Evolutionary conservation across 345 rosid species (phyloP), one percentile per base, ranked within the genome.

Genomic region (Arabis hirsuta): DNA sequence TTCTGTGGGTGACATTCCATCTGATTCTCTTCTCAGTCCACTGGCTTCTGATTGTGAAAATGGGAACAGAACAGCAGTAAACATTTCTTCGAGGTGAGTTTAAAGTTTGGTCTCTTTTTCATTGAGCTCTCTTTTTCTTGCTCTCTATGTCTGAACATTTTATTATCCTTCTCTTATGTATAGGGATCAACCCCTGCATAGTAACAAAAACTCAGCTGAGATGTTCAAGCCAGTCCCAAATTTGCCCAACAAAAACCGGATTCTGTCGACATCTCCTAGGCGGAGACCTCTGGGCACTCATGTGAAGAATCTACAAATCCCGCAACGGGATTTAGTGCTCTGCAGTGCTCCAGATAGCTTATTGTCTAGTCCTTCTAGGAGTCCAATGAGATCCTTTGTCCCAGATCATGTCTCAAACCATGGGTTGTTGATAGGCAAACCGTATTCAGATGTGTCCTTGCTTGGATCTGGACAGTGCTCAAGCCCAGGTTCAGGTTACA

Each of bases 361-460:
- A 70, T 67, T 88, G 90, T 95, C 99, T 53, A 95, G 99, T 85
- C 99, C 99, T 78, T 91, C 98, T 10, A 85, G 98, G 84, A 95
- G 99, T 80, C 99, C 99, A 61, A 72, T 87, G 80, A 85, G 96
- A 79, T 85, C 86, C 3, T 85, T 82, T 75, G 83, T 90, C 50
- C 67, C 81, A 3, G 99, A 95, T 62, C 97, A 84, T 63, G 81
- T 78, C 59, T 65, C 86, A 64, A 87, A 86, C 84, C 77, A 88
- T 69, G 90, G 87, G 55, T 78, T 87, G 39, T 86, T 89, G 82
- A 78, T 80, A 3, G 93, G 91, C 71, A 93, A 83, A 74, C 90
- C 87, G 48, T 89, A 79, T 82, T 12, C 91, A 38, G 98, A 93
- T 76, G 81, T 90, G 47, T 79, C 82, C n/a, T 81, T 92, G 39